A percentile compares a stretch with the other conserved stretches of the same genome.
Conservation (phyloP, 2,329 filamentous ascomycete genomes). For the Gaeumannomyces sp. region DNA sequence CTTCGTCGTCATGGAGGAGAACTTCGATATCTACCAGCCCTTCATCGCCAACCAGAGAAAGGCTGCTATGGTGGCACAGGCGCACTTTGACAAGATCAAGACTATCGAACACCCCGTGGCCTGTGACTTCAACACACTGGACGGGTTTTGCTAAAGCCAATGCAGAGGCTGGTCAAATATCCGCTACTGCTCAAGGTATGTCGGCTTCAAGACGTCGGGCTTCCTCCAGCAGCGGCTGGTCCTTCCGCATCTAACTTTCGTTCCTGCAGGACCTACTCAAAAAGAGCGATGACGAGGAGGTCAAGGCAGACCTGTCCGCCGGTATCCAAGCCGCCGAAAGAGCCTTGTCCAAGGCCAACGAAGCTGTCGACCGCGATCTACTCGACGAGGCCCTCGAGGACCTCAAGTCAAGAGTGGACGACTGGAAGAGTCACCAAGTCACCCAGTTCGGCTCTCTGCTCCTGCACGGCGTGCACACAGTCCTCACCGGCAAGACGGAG, state of each 20-base stretch:
- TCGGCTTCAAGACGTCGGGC: conserved; percentile 4
- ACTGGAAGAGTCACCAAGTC: conserved; percentile 92
- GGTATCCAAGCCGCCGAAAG: conserved; percentile 79
- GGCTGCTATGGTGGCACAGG: conserved; percentile 76
- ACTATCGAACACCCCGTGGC: conserved; percentile 73
- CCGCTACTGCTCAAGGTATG: conserved; percentile 77
- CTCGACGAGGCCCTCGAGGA: conserved; percentile 79
- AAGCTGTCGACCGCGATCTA: conserved; percentile 83
- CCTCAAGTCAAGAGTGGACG: conserved; percentile 75
- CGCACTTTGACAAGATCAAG: conserved; percentile 81
- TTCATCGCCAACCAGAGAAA: conserved; percentile 96
- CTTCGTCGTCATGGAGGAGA: conserved; percentile 77
- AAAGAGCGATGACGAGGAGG: conserved; percentile 68
- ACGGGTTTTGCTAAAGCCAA: conserved; percentile 94
- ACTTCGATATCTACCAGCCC: conserved; percentile 88
- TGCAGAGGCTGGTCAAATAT: conserved; percentile 93
- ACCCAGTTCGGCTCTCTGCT: conserved; percentile 88
- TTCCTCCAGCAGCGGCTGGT: background rate
- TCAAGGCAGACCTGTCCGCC: conserved; percentile 63
- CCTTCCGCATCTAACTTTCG: conserved; percentile 12
- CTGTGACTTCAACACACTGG: conserved; percentile 77
- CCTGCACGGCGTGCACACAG: conserved; percentile 83
- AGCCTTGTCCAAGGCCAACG: conserved; percentile 79
- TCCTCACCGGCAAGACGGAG: conserved; percentile 83
- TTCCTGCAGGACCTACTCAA: conserved; percentile 64